Evolutionary conservation across 345 rosid species (phyloP).

Genomic region (Cardamine chenopodiifolia): DNA sequence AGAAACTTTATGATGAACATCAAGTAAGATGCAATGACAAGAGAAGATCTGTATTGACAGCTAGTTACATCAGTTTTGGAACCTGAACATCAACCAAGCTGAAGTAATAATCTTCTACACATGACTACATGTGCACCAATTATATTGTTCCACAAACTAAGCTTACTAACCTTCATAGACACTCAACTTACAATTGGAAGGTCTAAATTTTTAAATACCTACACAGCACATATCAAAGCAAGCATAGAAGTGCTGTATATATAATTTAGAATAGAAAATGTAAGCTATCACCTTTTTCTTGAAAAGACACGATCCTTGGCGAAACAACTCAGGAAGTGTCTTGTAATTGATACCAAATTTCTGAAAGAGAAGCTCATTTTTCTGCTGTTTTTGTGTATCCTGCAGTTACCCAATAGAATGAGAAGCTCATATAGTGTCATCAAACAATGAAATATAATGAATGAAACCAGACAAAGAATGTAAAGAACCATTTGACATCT

Average conservation of each 20-base stretch:
- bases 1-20: neutral
- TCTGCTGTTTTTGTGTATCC: slow-evolving; percentile 78
- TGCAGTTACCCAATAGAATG: slow-evolving; percentile 37
- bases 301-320: slow-evolving; percentile 83
- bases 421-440: slow-evolving; percentile 13
- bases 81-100: slow-evolving; percentile 11
- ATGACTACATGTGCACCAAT: slow-evolving; percentile 7
- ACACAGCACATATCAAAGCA: slow-evolving; percentile 11
- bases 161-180: slow-evolving; percentile 6
- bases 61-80: neutral
- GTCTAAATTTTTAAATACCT: neutral
- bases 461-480: neutral
- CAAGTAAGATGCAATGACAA: slow-evolving; percentile 14
- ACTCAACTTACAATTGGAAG: slow-evolving; percentile 3
- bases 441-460: slow-evolving; percentile 7
- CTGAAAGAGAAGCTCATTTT: slow-evolving; percentile 81
- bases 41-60: neutral
- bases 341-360: slow-evolving; percentile 80
- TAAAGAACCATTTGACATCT: neutral
- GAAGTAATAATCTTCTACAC: slow-evolving; percentile 2
- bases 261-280: neutral
- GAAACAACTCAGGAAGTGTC: slow-evolving; percentile 64
- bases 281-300: slow-evolving; percentile 61
- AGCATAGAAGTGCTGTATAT: neutral
- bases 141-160: slow-evolving; percentile 7